These are phyloP conservation scores for Haplosporangium gracile DNA, from an alignment of 192 early-diverging fungal genomes.

Conservation along the genomic window DNA sequence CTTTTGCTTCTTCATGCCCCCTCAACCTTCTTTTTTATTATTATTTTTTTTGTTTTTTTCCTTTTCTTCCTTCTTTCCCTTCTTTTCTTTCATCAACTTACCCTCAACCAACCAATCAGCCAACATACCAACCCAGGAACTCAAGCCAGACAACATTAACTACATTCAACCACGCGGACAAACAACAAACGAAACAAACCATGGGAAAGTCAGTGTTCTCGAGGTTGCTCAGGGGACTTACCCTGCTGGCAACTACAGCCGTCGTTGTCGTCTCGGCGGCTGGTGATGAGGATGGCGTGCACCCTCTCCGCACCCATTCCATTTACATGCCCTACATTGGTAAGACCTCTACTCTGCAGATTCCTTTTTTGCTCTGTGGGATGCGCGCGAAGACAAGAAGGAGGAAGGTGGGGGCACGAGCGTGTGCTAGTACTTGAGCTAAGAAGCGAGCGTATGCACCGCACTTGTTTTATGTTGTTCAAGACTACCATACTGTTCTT, in stretches of 20 bases:
- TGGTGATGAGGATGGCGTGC: constrained; percentile 31
- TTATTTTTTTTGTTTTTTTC: background rate
- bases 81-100: background rate
- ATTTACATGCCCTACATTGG: constrained; percentile 72
- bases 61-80: background rate
- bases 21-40: background rate
- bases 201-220: constrained; percentile 41
- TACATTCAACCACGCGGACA: background rate
- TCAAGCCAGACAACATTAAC: background rate
- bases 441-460: too few relatives aligned
- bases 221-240: constrained; percentile 27
- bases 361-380: background rate
- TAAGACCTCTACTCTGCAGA: constrained; percentile 12
- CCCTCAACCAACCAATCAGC: background rate
- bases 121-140: background rate
- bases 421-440: too few relatives aligned
- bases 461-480: too few relatives aligned
- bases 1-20: background rate
- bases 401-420: too few relatives aligned
- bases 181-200: background rate
- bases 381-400: background rate
- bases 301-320: constrained; percentile 65
- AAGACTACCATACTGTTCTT: too few relatives aligned
- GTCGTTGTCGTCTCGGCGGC: constrained; percentile 4
- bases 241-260: constrained; percentile 10